Base-by-base conservation (phyloP, 768 basidiomycete species). In the Hericium rajendrae region DNA sequence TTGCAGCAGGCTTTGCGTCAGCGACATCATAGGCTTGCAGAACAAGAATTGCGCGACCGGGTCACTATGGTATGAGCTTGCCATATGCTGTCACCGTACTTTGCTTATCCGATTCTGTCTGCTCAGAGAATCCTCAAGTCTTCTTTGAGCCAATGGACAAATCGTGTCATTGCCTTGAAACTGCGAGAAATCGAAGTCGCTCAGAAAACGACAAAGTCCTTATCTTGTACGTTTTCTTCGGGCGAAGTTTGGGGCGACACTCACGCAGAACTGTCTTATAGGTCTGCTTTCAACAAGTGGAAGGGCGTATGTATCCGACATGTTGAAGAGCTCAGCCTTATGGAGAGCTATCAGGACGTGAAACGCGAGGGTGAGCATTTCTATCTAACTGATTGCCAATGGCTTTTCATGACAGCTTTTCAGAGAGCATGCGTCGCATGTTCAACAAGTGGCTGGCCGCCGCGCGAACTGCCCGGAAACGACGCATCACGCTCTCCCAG, bases 311-410 rank as follows among this genome's bases (percentile, higher is more conserved):
- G 78, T 64, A 70, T 74, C 39, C 81, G 83, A 24, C 88, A 88
- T 65, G 77, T 78, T 2, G 86, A 91, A 66, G 82, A 85, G 60
- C 70, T 85, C 3, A 85, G 82, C 62, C 78, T 94, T n/a, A 82
- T 93, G 79, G 85, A 90, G 65, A 91, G 88, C 65, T 88, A 90
- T 68, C 79, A 84, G 57, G 78, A 86, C 59, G 83, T 93, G 48
- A 90, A 88, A 69, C 79, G 79, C 48, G 88, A 91, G 77, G 91
- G 91, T 83, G 64, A 39, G 70, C 59, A 37, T 39, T 58, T 53
- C 18, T 8, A 4, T 32, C 6, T 32, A 8, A 10, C 22, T 32
- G 28, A 22, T 46, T 37, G 22, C 28, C 48, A 13, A 38, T 22
- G 41, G 51, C 38, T 48, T 54, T 20, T 57, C 18, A 20, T 6